These are phyloP conservation scores for Cenchrus americanus DNA, from an alignment of 176 grass and related monocot genomes.

Conservation along the genomic window DNA sequence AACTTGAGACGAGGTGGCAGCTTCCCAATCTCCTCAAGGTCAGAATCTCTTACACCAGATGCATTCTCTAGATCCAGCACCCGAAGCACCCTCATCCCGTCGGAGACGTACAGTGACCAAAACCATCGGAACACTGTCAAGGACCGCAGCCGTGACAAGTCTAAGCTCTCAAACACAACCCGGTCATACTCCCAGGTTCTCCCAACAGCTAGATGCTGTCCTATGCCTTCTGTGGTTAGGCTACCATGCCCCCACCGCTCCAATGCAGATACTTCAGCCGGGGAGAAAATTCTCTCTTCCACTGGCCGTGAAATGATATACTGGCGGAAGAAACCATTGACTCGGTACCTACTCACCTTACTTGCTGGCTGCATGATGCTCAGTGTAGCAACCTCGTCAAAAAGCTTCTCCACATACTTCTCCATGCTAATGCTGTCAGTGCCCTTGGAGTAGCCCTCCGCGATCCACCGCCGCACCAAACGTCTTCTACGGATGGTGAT, in stretches of 20 bases:
- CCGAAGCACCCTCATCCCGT: constrained; percentile 10
- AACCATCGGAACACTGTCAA: too few relatives aligned
- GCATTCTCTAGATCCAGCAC: constrained; percentile 36
- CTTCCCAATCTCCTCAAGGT: constrained; percentile 11
- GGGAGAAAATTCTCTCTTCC: too few relatives aligned
- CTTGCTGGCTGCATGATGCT: not conserved
- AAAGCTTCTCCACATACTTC: too few relatives aligned
- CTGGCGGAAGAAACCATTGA: not conserved
- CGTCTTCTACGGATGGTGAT: not conserved
- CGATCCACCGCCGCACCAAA: not conserved
- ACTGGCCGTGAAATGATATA: not conserved
- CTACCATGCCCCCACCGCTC: too few relatives aligned
- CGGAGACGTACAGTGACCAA: too few relatives aligned
- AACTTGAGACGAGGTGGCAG: constrained; percentile 25
- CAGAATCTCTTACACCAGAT: too few relatives aligned
- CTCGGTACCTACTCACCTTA: not conserved
- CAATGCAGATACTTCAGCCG: too few relatives aligned
- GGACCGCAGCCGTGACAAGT: too few relatives aligned
- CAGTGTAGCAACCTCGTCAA: not conserved
- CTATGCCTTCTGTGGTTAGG: too few relatives aligned
- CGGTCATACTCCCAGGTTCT: too few relatives aligned
- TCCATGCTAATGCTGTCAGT: not conserved
- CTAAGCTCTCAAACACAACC: too few relatives aligned
- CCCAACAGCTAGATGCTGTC: too few relatives aligned
- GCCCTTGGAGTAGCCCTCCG: not conserved